A percentile compares a stretch with the other conserved stretches of the same genome.
phyloP scores from a whole-genome alignment of 225 moss, liverwort and hornwort genomes.

The Thuidium tamariscinum region DNA sequence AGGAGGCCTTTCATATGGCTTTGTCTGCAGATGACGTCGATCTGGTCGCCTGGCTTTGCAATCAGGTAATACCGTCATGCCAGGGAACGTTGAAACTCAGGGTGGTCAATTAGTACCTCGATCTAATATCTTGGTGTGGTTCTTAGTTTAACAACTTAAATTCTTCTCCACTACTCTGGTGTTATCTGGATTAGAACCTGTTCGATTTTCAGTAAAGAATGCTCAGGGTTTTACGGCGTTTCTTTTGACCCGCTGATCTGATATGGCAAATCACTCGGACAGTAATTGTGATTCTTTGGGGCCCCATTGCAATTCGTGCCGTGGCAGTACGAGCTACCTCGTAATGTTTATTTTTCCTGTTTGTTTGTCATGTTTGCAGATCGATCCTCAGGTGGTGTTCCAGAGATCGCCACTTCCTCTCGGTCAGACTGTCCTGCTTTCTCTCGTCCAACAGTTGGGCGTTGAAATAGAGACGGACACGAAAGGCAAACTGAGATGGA shows the following conservation, averaged over 20 bases:
- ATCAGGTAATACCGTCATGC: conserved; percentile 44
- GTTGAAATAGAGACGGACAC: conserved; percentile 86
- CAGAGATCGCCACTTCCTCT: conserved; percentile 58
- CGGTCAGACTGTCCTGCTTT: conserved; percentile 76
- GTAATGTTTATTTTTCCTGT: background rate
- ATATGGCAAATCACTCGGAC: background rate
- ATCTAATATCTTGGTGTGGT: background rate
- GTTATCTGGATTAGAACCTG: background rate
- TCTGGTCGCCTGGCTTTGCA: conserved; percentile 91
- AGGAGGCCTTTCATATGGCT: conserved; percentile 95
- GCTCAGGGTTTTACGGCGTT: background rate
- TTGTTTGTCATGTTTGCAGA: conserved; percentile 29
- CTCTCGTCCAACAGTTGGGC: conserved; percentile 87
- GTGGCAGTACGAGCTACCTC: background rate
- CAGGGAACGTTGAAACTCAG: background rate
- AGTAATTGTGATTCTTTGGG: background rate
- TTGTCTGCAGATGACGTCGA: conserved; percentile 86
- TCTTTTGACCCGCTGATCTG: background rate
- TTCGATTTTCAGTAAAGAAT: background rate
- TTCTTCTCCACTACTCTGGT: background rate
- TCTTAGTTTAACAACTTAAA: background rate
- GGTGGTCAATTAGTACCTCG: background rate
- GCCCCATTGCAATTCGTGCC: background rate
- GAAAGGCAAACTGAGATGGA: conserved; percentile 76
- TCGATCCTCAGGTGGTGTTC: conserved; percentile 63